Evolutionary conservation across 2,329 filamentous ascomycete genomes (phyloP).

Genomic region (Colletotrichum sp.): DNA sequence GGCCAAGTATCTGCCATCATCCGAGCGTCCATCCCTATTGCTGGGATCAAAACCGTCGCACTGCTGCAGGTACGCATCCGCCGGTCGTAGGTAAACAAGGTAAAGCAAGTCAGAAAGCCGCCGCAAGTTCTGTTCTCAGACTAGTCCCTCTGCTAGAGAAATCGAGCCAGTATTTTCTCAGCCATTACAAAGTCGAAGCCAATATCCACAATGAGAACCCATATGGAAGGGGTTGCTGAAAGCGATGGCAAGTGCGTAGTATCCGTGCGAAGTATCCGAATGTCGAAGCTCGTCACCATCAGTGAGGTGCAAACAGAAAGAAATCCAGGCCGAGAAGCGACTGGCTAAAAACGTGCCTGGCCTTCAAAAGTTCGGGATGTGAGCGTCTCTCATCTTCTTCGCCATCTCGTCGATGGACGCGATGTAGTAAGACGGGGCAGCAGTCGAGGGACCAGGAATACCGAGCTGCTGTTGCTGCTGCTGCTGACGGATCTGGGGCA

Average conservation of each 20-base stretch:
- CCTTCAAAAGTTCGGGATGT: not conserved
- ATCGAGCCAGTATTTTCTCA: not conserved
- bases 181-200: not conserved
- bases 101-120: not conserved
- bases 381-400: not conserved
- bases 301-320: not conserved
- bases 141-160: not conserved
- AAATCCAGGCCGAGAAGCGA: not conserved
- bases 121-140: not conserved
- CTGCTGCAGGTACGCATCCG: not conserved
- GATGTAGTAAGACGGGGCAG: not conserved
- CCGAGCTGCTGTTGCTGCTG: not conserved
- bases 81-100: not conserved
- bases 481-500: not conserved
- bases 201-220: not conserved
- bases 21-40: not conserved
- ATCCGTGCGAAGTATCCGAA: not conserved
- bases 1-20: not conserved
- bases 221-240: not conserved
- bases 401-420: slow-evolving; percentile 6
- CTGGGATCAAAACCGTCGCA: not conserved
- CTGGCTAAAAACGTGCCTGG: not conserved
- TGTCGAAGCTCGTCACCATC: not conserved
- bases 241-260: not conserved
- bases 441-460: not conserved